These are phyloP conservation scores for Penicillium diatomitis DNA, from an alignment of 495 filamentous ascomycete genomes.

Conservation along the genomic window DNA sequence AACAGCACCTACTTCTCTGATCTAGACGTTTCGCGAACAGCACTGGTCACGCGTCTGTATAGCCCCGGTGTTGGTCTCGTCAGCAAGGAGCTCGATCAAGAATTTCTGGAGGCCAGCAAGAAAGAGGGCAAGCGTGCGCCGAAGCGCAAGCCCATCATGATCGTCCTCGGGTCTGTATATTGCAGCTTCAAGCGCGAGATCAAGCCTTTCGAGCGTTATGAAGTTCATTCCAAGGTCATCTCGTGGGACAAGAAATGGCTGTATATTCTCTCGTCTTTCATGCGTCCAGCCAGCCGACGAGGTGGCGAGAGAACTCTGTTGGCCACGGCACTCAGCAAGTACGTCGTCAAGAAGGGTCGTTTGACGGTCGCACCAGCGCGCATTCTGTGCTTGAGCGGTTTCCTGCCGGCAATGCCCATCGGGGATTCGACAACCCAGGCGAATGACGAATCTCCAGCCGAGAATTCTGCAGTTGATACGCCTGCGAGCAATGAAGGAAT, in stretches of 20 bases:
- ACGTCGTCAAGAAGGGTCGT: conserved; percentile 82
- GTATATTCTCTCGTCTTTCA: conserved; percentile 64
- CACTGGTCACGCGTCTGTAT: conserved; percentile 50
- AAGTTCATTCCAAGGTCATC: conserved; percentile 58
- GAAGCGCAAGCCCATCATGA: conserved; percentile 31
- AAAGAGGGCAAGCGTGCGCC: conserved; percentile 36
- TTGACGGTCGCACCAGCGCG: conserved; percentile 78
- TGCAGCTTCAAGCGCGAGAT: conserved; percentile 63
- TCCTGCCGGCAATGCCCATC: conserved; percentile 42
- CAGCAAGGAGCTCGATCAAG: conserved; percentile 37
- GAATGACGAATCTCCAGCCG: conserved; percentile 14
- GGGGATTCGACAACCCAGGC: conserved; percentile 1
- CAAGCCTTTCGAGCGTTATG: conserved; percentile 53
- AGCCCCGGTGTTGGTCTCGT: conserved; percentile 46
- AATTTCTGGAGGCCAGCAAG: conserved; percentile 24
- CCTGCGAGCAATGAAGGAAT: conserved; percentile 29
- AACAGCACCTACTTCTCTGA: conserved; percentile 72
- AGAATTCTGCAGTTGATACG: conserved; percentile 26
- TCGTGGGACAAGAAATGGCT: conserved; percentile 83
- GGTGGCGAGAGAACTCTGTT: conserved; percentile 50
- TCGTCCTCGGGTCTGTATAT: conserved; percentile 57
- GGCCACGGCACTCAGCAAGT: conserved; percentile 73
- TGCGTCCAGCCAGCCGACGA: conserved; percentile 38
- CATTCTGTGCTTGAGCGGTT: conserved; percentile 54
- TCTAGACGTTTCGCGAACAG: conserved; percentile 58